These are phyloP conservation scores for Suillus alpinus DNA, from an alignment of 768 basidiomycete genomes.

Conservation along the genomic window DNA sequence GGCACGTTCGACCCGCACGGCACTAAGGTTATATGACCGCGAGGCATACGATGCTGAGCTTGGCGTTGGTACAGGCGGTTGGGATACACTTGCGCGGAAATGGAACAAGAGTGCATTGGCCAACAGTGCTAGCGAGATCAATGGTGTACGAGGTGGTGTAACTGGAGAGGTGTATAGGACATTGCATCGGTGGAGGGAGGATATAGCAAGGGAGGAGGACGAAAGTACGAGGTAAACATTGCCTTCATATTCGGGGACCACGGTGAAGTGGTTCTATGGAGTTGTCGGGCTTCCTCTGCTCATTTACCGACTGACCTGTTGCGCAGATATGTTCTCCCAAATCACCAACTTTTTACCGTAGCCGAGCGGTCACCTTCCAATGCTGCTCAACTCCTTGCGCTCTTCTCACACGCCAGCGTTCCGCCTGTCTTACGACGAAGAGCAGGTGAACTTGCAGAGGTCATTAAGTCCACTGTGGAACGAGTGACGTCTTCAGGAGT, in stretches of 20 bases:
- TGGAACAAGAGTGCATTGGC: conserved; percentile 70
- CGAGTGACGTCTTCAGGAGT: not conserved
- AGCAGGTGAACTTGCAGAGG: conserved; percentile 60
- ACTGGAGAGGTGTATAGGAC: conserved; percentile 64
- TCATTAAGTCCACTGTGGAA: conserved; percentile 52
- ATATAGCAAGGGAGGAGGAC: conserved; percentile 75
- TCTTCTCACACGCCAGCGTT: conserved; percentile 47
- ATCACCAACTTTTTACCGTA: conserved; percentile 70
- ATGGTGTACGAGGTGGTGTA: conserved; percentile 31
- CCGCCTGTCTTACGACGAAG: conserved; percentile 63
- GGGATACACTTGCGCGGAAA: conserved; percentile 74
- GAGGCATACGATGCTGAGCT: conserved; percentile 66
- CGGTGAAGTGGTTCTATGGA: not conserved
- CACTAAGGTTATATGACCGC: conserved; percentile 65
- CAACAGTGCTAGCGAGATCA: conserved; percentile 35
- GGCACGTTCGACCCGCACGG: conserved; percentile 71
- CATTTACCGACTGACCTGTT: not conserved
- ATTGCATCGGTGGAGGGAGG: conserved; percentile 84
- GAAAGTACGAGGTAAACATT: conserved; percentile 71
- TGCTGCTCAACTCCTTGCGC: conserved; percentile 56
- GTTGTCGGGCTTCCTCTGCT: not conserved
- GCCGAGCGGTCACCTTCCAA: conserved; percentile 71
- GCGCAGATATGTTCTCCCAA: conserved; percentile 67
- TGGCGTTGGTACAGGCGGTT: conserved; percentile 69
- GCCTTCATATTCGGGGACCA: not conserved